Evolutionary conservation across 352 stramenopile species (phyloP).

Genomic region (Globisporangium perplexum): DNA sequence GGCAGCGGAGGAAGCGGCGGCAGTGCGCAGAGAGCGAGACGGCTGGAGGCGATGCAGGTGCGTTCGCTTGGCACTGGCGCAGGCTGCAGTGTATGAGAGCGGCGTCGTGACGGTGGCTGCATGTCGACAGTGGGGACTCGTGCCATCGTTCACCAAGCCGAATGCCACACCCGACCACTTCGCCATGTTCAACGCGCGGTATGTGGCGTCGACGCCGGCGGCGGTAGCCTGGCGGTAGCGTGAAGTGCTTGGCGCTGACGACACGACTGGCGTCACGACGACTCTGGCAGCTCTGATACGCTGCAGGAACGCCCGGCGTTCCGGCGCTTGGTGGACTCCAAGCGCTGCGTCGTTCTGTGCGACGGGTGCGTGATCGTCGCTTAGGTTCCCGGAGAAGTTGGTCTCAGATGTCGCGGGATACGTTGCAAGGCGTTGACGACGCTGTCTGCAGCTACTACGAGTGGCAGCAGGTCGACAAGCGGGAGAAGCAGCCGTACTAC

Average conservation of each 20-base stretch:
- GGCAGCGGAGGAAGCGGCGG: background rate
- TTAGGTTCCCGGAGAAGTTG: background rate
- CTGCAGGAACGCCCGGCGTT: slow-evolving; percentile 69
- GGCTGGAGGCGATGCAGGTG: slow-evolving; percentile 66
- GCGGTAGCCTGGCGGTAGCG: background rate
- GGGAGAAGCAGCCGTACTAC: slow-evolving; percentile 90
- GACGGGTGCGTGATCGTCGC: slow-evolving; percentile 38
- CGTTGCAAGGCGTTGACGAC: too few relatives aligned
- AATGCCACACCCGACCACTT: slow-evolving; percentile 75
- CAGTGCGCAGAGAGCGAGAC: slow-evolving; percentile 12
- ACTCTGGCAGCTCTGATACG: slow-evolving; percentile 59
- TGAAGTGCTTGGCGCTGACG: background rate
- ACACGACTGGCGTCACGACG: background rate
- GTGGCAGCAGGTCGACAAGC: slow-evolving; percentile 85
- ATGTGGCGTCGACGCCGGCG: background rate
- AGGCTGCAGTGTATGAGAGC: background rate
- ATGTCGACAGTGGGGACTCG: slow-evolving; percentile 68
- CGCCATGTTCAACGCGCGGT: slow-evolving; percentile 85
- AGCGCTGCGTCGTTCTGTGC: slow-evolving; percentile 78
- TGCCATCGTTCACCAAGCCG: slow-evolving; percentile 81
- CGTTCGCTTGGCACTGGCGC: slow-evolving; percentile 4
- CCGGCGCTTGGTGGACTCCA: slow-evolving; percentile 59
- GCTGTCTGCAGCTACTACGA: slow-evolving; percentile 73
- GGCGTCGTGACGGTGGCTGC: background rate
- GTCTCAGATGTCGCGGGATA: too few relatives aligned